A percentile compares a stretch with the other conserved stretches of the same genome.
Conservation (phyloP, 140 eudicot species). For the Anethum foeniculum region DNA sequence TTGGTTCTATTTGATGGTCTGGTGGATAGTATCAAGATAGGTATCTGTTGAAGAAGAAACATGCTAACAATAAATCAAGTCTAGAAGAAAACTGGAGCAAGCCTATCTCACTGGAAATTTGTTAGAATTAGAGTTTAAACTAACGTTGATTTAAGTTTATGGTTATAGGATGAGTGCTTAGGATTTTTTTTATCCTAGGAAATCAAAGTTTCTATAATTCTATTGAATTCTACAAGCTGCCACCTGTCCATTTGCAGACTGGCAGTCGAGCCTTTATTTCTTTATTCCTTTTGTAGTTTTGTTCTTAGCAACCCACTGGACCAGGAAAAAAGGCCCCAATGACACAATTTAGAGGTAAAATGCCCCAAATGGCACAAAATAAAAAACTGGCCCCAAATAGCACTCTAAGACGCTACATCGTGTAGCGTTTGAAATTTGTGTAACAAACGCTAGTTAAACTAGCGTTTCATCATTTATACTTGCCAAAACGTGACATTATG, state of each 20-base stretch:
- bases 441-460: too few relatives aligned
- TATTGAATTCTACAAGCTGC: not conserved
- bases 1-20: not conserved
- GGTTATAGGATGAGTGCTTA: not conserved
- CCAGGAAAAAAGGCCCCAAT: too few relatives aligned
- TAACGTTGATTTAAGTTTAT: not conserved
- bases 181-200: not conserved
- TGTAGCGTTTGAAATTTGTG: too few relatives aligned
- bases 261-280: not conserved
- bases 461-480: too few relatives aligned
- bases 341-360: too few relatives aligned
- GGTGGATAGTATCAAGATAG: not conserved
- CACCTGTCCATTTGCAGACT: not conserved
- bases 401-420: too few relatives aligned
- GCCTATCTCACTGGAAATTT: not conserved
- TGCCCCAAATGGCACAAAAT: too few relatives aligned
- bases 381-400: too few relatives aligned
- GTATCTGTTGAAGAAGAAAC: not conserved
- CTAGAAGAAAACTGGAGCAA: not conserved
- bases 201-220: not conserved
- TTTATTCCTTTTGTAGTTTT: not conserved
- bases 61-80: not conserved
- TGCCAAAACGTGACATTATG: too few relatives aligned
- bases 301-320: not conserved
- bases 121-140: not conserved